Base-by-base conservation (phyloP, 805 yeast species). In the Ogataea pini region DNA sequence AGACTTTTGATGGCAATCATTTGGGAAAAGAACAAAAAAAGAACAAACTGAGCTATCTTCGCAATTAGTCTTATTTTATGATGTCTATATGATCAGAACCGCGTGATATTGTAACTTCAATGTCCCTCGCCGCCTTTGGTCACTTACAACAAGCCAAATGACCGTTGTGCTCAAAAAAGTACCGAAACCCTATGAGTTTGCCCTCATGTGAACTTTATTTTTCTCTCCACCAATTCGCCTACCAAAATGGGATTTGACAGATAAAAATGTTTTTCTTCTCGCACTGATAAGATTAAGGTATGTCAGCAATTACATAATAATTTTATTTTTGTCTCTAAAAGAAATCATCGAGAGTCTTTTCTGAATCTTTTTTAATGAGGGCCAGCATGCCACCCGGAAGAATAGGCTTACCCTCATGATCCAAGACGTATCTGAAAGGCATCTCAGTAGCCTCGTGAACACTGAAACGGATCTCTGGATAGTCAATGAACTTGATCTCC, bases 361-460 rank as follows among this genome's bases (percentile, higher is more conserved):
- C 91, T 2, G 95, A 83, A 61, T 92, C 99, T 55, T 79, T 79
- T 62, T 85, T 83, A 60, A 92, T 92, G 64, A 92, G 76, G 27
- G 84, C 84, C 48, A 89, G 71, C 98, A 92, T 92, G 0, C 98
- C 98, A 47, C 79, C 78, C 0, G 99, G 99, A 61, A 92, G 73
- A 9, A 94, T 86, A 1, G 99, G 98, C 51, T 79, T 76, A 3
- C 80, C 81, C 1, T 76, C 57, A 0, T 61, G 65, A 57, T 86
- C 87, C 49, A 83, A 69, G 14, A 92, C 85, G 60, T 92, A 92
- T 63, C 99, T 77, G 72, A 92, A 92, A 2, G 99, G 99, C 99
- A 92, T 92, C 64, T 92, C 97, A 0, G 97, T 90, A 3, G 96
- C 87, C 68, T 94, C 99, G 61, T 87, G 81, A 64, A 85, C 85